Percentiles rank a stretch among this genome's conserved stretches.
Conservation (phyloP, 1,284 basidiomycete genomes). For the Trichosporon sp. region DNA sequence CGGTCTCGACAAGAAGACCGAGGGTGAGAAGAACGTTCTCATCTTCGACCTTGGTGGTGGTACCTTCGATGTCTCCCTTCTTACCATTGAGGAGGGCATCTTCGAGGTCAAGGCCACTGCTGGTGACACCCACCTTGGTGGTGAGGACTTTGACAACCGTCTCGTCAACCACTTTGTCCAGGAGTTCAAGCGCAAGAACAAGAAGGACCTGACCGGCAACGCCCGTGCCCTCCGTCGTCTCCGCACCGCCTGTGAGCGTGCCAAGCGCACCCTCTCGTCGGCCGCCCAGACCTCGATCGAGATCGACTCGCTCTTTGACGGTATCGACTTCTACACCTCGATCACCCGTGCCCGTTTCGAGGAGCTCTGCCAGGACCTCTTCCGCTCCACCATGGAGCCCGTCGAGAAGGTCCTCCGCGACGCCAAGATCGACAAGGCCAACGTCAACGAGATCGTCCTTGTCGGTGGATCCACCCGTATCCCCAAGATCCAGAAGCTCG, state of each 20-base stretch:
- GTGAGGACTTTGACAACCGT: constrained; percentile 98
- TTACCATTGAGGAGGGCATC: constrained; percentile 94
- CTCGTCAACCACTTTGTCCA: constrained; percentile 91
- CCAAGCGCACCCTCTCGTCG: constrained; percentile 97
- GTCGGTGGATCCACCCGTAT: constrained; percentile 99
- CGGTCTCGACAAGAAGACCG: constrained; percentile 91
- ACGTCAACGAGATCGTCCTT: constrained; percentile 74
- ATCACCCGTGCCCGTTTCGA: constrained; percentile 99
- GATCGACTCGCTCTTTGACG: constrained; percentile 97
- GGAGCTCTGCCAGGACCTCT: constrained; percentile 95
- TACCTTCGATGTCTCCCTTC: constrained; percentile 96
- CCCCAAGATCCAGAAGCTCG: constrained; percentile 94
- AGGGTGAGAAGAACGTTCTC: constrained; percentile 90
- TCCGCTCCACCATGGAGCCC: constrained; percentile 95
- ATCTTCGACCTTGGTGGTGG: constrained; percentile 98
- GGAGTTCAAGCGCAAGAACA: constrained; percentile 98
- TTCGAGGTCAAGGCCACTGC: constrained; percentile 97
- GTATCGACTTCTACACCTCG: constrained; percentile 97
- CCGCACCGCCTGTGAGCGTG: constrained; percentile 96
- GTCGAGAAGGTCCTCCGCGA: constrained; percentile 98
- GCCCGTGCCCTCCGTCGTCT: constrained; percentile 96
- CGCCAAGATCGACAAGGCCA: constrained; percentile 86
- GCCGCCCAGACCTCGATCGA: constrained; percentile 96
- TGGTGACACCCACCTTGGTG: constrained; percentile 98
- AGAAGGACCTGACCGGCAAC: constrained; percentile 84